Evolutionary conservation across 768 basidiomycete species (phyloP).

Genomic region (Pholiota conissans): DNA sequence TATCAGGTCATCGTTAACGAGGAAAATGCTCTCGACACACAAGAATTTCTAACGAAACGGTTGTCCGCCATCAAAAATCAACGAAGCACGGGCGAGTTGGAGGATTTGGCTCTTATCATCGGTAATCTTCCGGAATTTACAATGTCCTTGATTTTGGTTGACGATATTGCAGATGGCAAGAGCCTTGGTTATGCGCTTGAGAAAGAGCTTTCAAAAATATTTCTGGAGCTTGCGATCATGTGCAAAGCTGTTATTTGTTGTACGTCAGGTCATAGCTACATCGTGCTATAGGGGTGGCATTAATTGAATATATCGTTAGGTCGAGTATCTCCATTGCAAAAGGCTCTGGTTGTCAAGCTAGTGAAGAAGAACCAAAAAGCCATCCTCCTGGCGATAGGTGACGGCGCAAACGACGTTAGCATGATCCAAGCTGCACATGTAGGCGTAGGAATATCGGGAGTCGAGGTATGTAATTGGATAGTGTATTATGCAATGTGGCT

Average conservation of each 20-base stretch:
- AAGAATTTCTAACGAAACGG: slow-evolving; percentile 86
- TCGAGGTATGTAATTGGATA: slow-evolving; percentile 60
- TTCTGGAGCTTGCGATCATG: slow-evolving; percentile 94
- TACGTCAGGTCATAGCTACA: slow-evolving; percentile 41
- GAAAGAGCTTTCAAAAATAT: slow-evolving; percentile 85
- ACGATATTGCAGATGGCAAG: slow-evolving; percentile 74
- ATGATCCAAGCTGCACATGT: slow-evolving; percentile 99
- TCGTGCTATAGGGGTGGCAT: not conserved
- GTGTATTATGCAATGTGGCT: not conserved
- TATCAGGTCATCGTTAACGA: slow-evolving; percentile 94
- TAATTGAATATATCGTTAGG: slow-evolving; percentile 43
- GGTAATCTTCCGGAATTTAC: slow-evolving; percentile 47
- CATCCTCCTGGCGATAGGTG: slow-evolving; percentile 94
- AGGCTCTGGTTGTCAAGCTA: slow-evolving; percentile 97
- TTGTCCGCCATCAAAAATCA: slow-evolving; percentile 93
- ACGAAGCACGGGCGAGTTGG: slow-evolving; percentile 85
- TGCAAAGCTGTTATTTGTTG: slow-evolving; percentile 99
- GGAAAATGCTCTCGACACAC: slow-evolving; percentile 75
- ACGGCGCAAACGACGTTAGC: slow-evolving; percentile 97
- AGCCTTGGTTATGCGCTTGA: slow-evolving; percentile 91
- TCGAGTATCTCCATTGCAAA: slow-evolving; percentile 96
- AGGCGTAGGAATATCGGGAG: slow-evolving; percentile 95
- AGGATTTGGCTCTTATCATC: slow-evolving; percentile 93
- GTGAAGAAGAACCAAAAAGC: slow-evolving; percentile 96
- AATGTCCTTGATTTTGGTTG: slow-evolving; percentile 5